phyloP scores from a whole-genome alignment of 2,329 filamentous ascomycete genomes.

The Pseudocercospora macadamiae region DNA sequence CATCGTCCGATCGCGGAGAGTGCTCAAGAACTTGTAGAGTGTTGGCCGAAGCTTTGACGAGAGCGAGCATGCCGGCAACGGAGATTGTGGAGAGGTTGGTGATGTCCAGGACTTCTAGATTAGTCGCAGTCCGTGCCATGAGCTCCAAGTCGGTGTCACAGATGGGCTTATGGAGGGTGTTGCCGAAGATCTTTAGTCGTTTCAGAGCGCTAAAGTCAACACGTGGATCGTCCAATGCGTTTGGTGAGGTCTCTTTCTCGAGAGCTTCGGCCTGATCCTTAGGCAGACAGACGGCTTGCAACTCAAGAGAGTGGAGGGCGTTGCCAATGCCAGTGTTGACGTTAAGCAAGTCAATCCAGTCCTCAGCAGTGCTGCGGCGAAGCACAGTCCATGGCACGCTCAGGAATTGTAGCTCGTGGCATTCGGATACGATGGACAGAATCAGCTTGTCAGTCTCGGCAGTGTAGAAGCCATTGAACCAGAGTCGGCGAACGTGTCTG shows the following conservation, averaged over 20 bases:
- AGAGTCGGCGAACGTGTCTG: slow-evolving; percentile 54
- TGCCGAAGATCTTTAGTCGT: slow-evolving; percentile 58
- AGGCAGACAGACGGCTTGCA: slow-evolving; percentile 55
- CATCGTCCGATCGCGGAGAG: slow-evolving; percentile 56
- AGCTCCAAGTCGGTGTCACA: slow-evolving; percentile 53
- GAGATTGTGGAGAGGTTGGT: slow-evolving; percentile 58
- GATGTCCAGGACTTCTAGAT: slow-evolving; percentile 57
- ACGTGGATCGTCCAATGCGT: slow-evolving; percentile 46
- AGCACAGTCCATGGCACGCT: slow-evolving; percentile 58
- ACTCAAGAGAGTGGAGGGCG: slow-evolving; percentile 55
- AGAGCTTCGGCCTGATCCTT: slow-evolving; percentile 47
- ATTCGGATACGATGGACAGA: slow-evolving; percentile 52
- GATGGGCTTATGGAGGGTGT: slow-evolving; percentile 57
- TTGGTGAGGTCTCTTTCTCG: slow-evolving; percentile 41
- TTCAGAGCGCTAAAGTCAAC: slow-evolving; percentile 55
- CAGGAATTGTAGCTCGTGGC: slow-evolving; percentile 51
- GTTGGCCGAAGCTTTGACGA: slow-evolving; percentile 53
- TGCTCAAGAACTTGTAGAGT: slow-evolving; percentile 57
- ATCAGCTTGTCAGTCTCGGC: slow-evolving; percentile 55
- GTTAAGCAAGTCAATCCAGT: slow-evolving; percentile 54
- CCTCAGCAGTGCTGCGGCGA: slow-evolving; percentile 50
- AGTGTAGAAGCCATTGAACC: slow-evolving; percentile 59
- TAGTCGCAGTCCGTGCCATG: slow-evolving; percentile 55
- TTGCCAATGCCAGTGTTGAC: slow-evolving; percentile 42
- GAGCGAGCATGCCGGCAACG: slow-evolving; percentile 56